phyloP scores from a whole-genome alignment of 495 filamentous ascomycete species.

The Haplographium delicatum region DNA sequence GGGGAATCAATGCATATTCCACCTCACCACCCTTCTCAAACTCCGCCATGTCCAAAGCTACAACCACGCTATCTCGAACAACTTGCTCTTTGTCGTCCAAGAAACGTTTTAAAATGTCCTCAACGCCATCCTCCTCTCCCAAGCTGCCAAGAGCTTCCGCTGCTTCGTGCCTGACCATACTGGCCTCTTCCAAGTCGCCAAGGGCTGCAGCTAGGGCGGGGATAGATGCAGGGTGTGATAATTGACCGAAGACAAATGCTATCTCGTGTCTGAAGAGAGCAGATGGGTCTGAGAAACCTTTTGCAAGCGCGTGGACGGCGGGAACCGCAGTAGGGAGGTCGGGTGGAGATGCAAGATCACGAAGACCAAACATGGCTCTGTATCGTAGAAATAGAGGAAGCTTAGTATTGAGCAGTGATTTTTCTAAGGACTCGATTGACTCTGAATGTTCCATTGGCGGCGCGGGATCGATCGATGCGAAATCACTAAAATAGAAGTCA shows the following conservation, averaged over 20 bases:
- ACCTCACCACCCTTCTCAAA: constrained; percentile 84
- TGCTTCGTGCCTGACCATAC: constrained; percentile 97
- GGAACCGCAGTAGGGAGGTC: constrained; percentile 81
- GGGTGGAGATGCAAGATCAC: constrained; percentile 87
- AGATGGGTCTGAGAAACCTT: constrained; percentile 78
- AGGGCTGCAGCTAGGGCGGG: constrained; percentile 76
- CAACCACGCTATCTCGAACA: constrained; percentile 88
- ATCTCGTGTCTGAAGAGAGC: constrained; percentile 98
- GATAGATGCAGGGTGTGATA: constrained; percentile 93
- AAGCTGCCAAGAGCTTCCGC: constrained; percentile 96
- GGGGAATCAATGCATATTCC: constrained; percentile 87
- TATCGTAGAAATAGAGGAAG: constrained; percentile 87
- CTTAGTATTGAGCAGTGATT: constrained; percentile 68
- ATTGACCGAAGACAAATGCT: constrained; percentile 95
- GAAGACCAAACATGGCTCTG: constrained; percentile 94
- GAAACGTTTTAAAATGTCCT: constrained; percentile 76
- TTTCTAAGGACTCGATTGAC: constrained; percentile 70
- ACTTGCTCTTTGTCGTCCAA: constrained; percentile 86
- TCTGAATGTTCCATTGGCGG: constrained; percentile 61
- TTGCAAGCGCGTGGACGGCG: constrained; percentile 79
- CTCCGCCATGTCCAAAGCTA: constrained; percentile 97
- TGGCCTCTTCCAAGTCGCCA: constrained; percentile 71
- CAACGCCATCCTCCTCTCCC: constrained; percentile 89
- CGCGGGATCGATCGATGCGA: constrained; percentile 92
- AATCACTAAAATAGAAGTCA: constrained; percentile 60